Conservation (phyloP, 257 asterid genomes). For the Ilex asprella region DNA sequence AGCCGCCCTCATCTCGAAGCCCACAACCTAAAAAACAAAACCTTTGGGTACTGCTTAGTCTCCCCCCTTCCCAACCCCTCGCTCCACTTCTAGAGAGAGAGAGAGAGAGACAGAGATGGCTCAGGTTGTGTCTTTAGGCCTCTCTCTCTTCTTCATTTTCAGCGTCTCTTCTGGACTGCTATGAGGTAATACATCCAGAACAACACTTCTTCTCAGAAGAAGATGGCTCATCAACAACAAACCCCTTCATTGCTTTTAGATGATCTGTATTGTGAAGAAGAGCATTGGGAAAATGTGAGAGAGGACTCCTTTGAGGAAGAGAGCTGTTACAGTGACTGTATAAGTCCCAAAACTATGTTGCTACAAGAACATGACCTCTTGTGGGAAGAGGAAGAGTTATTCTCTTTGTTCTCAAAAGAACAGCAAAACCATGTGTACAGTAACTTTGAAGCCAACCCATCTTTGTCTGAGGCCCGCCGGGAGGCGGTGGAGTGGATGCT, state of each 20-base stretch:
- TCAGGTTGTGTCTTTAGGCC: conserved; percentile 19
- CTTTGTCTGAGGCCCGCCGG: conserved; percentile 26
- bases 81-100: conserved; percentile 1
- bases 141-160: conserved; percentile 10
- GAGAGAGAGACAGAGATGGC: conserved; percentile 30
- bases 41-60: conserved; percentile 11
- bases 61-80: background rate
- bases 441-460: conserved; percentile 20
- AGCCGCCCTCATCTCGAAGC: background rate
- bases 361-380: conserved; percentile 22
- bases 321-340: conserved; percentile 9
- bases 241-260: conserved; percentile 27
- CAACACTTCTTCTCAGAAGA: conserved; percentile 30
- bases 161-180: conserved; percentile 24
- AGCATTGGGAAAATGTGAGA: conserved; percentile 29
- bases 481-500: conserved; percentile 69
- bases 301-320: conserved; percentile 17
- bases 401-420: conserved; percentile 49
- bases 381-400: conserved; percentile 46
- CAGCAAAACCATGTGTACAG: conserved; percentile 25
- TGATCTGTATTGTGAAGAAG: conserved; percentile 45
- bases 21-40: conserved; percentile 17
- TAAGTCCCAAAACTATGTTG: conserved; percentile 11
- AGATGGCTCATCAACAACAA: conserved; percentile 35
- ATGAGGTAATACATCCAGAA: conserved; percentile 14